A percentile compares a stretch with the other conserved stretches of the same genome.
phyloP scores from a whole-genome alignment of 164 flowering plant genomes.

The Sextonia rubra region DNA sequence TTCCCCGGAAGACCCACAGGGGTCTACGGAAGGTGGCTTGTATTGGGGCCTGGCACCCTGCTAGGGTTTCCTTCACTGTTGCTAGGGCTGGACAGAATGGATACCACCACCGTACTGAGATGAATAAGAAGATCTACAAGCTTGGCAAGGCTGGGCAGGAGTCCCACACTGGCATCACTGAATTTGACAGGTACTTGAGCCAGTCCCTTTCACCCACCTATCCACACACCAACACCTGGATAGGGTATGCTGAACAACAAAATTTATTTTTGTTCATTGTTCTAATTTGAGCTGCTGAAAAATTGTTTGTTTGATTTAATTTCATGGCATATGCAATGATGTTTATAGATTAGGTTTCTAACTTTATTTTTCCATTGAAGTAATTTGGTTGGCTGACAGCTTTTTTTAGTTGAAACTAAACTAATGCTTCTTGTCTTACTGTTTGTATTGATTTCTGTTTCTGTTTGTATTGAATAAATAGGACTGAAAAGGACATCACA shows the following conservation, averaged over 20 bases:
- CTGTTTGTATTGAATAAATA: neutral
- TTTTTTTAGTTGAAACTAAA: neutral
- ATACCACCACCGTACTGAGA: constrained; percentile 14
- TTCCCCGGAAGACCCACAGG: constrained; percentile 13
- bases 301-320: neutral
- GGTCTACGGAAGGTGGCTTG: constrained; percentile 15
- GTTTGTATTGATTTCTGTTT: neutral
- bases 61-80: constrained; percentile 18
- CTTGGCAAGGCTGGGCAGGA: constrained; percentile 15
- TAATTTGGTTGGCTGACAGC: neutral
- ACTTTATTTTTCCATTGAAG: too few relatives aligned
- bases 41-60: constrained; percentile 20
- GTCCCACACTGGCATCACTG: constrained; percentile 8
- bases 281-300: neutral
- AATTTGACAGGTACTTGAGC: constrained; percentile 11
- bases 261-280: too few relatives aligned
- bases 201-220: too few relatives aligned
- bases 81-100: constrained; percentile 15
- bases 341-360: neutral
- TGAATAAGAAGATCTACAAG: constrained; percentile 19
- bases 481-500: constrained; percentile 18
- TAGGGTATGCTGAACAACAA: too few relatives aligned
- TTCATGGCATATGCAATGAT: neutral
- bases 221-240: too few relatives aligned
- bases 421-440: neutral